These are phyloP conservation scores for Globisporangium spiculum DNA, from an alignment of 352 stramenopile genomes.

Conservation along the genomic window DNA sequence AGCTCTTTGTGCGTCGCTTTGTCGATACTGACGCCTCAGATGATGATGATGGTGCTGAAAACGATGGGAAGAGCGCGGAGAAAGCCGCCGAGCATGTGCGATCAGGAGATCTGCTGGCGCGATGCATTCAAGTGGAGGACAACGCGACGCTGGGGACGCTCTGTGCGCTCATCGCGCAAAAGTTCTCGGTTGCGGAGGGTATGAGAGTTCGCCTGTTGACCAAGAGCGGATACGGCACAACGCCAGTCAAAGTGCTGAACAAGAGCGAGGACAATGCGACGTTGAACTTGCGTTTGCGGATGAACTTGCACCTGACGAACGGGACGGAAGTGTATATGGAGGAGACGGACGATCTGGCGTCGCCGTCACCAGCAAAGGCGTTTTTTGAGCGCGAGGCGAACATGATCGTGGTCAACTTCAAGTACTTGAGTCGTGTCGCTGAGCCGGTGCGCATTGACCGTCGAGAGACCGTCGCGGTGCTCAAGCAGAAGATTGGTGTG, in stretches of 20 bases:
- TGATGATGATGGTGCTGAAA: constrained; percentile 1
- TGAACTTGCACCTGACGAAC: constrained; percentile 67
- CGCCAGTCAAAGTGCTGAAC: constrained; percentile 69
- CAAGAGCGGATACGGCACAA: constrained; percentile 68
- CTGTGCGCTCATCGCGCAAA: constrained; percentile 40
- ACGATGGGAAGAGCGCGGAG: constrained; percentile 14
- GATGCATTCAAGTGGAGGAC: constrained; percentile 66
- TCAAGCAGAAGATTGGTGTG: constrained; percentile 59
- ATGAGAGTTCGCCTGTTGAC: constrained; percentile 61
- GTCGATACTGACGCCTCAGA: constrained; percentile 28
- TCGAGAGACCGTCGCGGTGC: constrained; percentile 50
- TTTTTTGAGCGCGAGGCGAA: constrained; percentile 79
- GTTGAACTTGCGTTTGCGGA: constrained; percentile 41
- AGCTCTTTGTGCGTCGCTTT: constrained; percentile 74
- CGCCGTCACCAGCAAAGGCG: constrained; percentile 47
- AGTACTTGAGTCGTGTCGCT: constrained; percentile 39
- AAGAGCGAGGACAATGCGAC: constrained; percentile 38
- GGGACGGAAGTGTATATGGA: constrained; percentile 76
- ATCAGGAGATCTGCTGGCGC: constrained; percentile 32
- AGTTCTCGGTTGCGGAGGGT: constrained; percentile 42
- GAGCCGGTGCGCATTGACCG: constrained; percentile 70
- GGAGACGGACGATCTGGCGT: constrained; percentile 44
- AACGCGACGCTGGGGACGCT: constrained; percentile 53
- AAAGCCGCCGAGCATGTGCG: too few relatives aligned
- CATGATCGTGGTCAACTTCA: constrained; percentile 77